Evolutionary conservation across 176 grass and related monocot species (phyloP).

Genomic region (Oryza australiensis): DNA sequence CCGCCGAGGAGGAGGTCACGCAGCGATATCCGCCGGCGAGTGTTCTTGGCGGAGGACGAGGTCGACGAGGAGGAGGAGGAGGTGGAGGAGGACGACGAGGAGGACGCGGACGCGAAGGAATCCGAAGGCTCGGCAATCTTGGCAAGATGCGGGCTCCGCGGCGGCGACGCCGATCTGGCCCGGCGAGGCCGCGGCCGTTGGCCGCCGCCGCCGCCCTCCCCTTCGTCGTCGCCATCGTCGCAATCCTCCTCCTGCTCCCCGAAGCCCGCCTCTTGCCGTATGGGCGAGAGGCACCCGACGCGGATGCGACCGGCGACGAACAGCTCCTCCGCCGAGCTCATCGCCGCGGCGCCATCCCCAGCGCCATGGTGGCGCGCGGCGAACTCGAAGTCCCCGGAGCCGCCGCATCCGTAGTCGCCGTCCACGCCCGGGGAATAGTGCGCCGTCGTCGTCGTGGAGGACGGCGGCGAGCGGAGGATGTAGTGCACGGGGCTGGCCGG

Average conservation of each 20-base stretch:
- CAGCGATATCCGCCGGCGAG: constrained; percentile 34
- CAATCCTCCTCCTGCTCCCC: not conserved
- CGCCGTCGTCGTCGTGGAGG: not conserved
- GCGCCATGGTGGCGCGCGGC: not conserved
- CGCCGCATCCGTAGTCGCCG: not conserved
- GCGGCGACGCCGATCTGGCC: constrained; percentile 42
- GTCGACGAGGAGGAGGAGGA: not conserved
- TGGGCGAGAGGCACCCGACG: constrained; percentile 36
- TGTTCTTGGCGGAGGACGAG: constrained; percentile 17
- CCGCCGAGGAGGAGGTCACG: constrained; percentile 51
- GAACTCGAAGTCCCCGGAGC: constrained; percentile 49
- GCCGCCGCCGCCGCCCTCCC: not conserved
- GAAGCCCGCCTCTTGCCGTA: not conserved
- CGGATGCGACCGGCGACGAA: constrained; percentile 56
- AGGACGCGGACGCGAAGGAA: not conserved
- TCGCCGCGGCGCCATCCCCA: not conserved
- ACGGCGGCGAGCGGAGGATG: constrained; percentile 50
- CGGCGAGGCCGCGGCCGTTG: constrained; percentile 13
- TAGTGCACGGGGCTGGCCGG: constrained; percentile 56
- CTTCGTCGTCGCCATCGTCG: not conserved
- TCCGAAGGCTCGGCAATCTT: not conserved
- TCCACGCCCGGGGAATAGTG: not conserved
- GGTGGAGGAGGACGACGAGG: constrained; percentile 3
- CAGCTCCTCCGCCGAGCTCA: constrained; percentile 57
- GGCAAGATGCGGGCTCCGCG: constrained; percentile 31